phyloP scores from a whole-genome alignment of 371 early-diverging fungal genomes.

The Mucor plumbeus region DNA sequence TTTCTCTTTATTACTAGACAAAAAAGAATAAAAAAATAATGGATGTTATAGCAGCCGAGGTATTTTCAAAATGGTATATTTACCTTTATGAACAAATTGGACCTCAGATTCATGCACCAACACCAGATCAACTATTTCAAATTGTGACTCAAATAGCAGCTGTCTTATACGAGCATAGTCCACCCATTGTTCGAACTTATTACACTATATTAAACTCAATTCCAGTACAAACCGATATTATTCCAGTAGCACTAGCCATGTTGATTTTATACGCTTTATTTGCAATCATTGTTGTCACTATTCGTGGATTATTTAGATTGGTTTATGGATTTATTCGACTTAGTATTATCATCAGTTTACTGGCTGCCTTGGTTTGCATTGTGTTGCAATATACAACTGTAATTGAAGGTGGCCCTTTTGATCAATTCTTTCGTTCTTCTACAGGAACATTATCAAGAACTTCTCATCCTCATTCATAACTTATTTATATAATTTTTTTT shows the following conservation, averaged over 20 bases:
- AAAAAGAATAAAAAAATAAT: not conserved
- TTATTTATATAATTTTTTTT: not conserved
- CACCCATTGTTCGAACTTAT: slow-evolving; percentile 34
- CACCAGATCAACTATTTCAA: slow-evolving; percentile 29
- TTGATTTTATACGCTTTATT: slow-evolving; percentile 41
- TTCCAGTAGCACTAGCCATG: slow-evolving; percentile 38
- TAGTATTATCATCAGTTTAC: slow-evolving; percentile 33
- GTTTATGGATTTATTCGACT: slow-evolving; percentile 44
- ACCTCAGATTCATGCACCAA: slow-evolving; percentile 31
- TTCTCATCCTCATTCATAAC: not conserved
- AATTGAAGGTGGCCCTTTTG: not conserved
- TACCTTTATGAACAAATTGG: slow-evolving; percentile 35
- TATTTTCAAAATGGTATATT: slow-evolving; percentile 37
- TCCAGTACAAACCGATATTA: slow-evolving; percentile 42
- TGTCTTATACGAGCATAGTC: slow-evolving; percentile 24
- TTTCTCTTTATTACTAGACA: not conserved
- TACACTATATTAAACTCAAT: slow-evolving; percentile 28
- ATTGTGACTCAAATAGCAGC: slow-evolving; percentile 11
- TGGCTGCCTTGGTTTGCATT: slow-evolving; percentile 25
- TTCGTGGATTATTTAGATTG: slow-evolving; percentile 36
- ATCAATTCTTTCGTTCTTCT: slow-evolving; percentile 8
- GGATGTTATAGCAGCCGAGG: slow-evolving; percentile 33
- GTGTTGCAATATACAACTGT: slow-evolving; percentile 20
- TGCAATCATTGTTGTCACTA: slow-evolving; percentile 28
- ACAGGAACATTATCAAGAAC: slow-evolving; percentile 2